A percentile compares a stretch with the other conserved stretches of the same genome.
Evolutionary conservation across 805 yeast genomes (phyloP).

Genomic region (Cyberlindnera mississippiensis): DNA sequence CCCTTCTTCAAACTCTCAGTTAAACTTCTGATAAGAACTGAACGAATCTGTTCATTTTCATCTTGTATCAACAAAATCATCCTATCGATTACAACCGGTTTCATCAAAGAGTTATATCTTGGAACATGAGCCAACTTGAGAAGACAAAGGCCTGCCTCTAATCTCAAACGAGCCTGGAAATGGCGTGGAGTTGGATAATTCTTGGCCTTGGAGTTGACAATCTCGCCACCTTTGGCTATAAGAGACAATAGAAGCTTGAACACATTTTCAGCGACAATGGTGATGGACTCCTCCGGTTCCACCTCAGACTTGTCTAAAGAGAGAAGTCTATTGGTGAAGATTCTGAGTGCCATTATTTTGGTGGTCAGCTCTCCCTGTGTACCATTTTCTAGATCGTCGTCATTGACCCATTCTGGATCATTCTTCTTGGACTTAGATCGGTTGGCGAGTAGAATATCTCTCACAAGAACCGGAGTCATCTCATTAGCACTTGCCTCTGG

Average conservation of each 20-base stretch:
- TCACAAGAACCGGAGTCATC: constrained; percentile 55
- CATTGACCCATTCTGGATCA: constrained; percentile 45
- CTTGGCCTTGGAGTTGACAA: constrained; percentile 42
- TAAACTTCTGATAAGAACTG: constrained; percentile 43
- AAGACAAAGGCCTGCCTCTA: constrained; percentile 62
- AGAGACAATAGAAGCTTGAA: constrained; percentile 63
- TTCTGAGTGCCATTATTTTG: constrained; percentile 50
- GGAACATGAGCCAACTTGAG: constrained; percentile 61
- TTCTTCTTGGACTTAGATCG: constrained; percentile 30
- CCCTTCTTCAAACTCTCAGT: constrained; percentile 49
- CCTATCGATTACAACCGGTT: constrained; percentile 47
- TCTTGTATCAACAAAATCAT: constrained; percentile 65
- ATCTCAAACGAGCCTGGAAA: constrained; percentile 57
- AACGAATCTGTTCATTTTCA: constrained; percentile 54
- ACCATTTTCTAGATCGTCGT: constrained; percentile 34
- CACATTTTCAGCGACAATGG: constrained; percentile 53
- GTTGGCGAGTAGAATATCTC: constrained; percentile 57
- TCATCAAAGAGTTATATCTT: constrained; percentile 47
- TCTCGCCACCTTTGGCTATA: constrained; percentile 75
- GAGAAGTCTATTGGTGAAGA: constrained; percentile 58
- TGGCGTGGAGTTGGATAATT: constrained; percentile 58
- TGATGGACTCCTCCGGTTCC: constrained; percentile 35
- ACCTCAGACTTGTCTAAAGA: constrained; percentile 28
- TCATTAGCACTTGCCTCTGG: constrained; percentile 53
- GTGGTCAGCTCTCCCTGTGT: constrained; percentile 35